Evolutionary conservation across 108 stramenopile genomes (phyloP).

Genomic region (Nitzschia sp.): DNA sequence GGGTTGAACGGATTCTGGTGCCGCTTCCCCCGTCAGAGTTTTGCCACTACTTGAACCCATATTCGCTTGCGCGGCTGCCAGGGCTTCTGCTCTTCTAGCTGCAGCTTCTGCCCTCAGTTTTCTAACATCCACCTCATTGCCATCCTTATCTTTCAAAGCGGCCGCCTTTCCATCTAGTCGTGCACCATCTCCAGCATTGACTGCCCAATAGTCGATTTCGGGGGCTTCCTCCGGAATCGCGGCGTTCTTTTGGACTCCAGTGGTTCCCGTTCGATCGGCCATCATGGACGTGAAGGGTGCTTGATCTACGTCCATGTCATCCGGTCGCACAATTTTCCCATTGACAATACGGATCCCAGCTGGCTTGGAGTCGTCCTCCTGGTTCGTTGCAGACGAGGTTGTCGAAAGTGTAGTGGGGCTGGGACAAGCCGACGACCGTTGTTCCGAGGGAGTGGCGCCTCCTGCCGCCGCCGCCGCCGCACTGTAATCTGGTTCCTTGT

Average conservation of each 20-base stretch:
- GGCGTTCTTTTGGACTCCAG: slow-evolving; percentile 86
- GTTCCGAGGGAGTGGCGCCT: slow-evolving; percentile 28
- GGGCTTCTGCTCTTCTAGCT: slow-evolving; percentile 59
- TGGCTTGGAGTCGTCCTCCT: slow-evolving; percentile 30
- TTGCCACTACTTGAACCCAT: slow-evolving; percentile 38
- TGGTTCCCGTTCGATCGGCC: slow-evolving; percentile 72
- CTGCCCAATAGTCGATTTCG: slow-evolving; percentile 84
- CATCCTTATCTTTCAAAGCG: slow-evolving; percentile 72
- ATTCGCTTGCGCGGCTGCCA: slow-evolving; percentile 30
- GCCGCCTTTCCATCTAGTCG: slow-evolving; percentile 83
- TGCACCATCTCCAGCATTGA: slow-evolving; percentile 78
- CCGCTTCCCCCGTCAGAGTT: slow-evolving; percentile 48
- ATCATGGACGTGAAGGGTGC: slow-evolving; percentile 38
- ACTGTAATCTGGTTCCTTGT: slow-evolving; percentile 70
- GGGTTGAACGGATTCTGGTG: slow-evolving; percentile 21
- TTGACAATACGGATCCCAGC: slow-evolving; percentile 70
- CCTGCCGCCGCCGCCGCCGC: slow-evolving; percentile 7
- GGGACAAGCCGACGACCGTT: slow-evolving; percentile 56
- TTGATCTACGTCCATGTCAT: slow-evolving; percentile 31
- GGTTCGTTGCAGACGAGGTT: slow-evolving; percentile 22
- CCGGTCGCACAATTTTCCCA: slow-evolving; percentile 76
- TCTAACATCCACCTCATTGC: slow-evolving; percentile 77
- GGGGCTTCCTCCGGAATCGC: slow-evolving; percentile 78
- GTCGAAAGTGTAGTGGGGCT: slow-evolving; percentile 60
- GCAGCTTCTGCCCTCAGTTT: slow-evolving; percentile 79